Evolutionary conservation across 441 rosid species (phyloP).

Genomic region (Pelargonium fulgidum): DNA sequence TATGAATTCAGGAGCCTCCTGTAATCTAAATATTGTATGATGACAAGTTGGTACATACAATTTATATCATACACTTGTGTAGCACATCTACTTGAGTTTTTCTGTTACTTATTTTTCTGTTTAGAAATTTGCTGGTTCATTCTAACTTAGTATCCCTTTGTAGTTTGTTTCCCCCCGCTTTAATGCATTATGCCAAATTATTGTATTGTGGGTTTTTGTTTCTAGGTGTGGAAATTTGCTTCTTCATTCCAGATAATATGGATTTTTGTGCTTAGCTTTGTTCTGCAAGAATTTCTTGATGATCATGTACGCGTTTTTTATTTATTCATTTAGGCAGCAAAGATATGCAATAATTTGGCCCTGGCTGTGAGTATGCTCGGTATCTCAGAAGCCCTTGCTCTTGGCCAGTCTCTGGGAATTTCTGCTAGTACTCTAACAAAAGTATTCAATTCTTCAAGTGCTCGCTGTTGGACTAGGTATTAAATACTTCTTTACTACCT

Average conservation of each 20-base stretch:
- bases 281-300: not conserved
- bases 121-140: too few relatives aligned
- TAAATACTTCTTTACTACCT: conserved; percentile 17
- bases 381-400: conserved; percentile 85
- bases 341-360: conserved; percentile 88
- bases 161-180: too few relatives aligned
- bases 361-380: conserved; percentile 93
- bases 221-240: too few relatives aligned
- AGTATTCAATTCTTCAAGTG: conserved; percentile 82
- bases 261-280: not conserved
- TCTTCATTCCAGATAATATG: too few relatives aligned
- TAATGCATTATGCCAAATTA: too few relatives aligned
- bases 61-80: not conserved
- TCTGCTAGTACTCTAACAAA: conserved; percentile 55
- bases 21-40: not conserved
- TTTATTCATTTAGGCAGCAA: conserved; percentile 58
- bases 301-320: conserved; percentile 15
- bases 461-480: conserved; percentile 90
- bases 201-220: too few relatives aligned
- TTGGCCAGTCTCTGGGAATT: conserved; percentile 82
- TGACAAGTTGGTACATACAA: not conserved
- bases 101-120: too few relatives aligned
- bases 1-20: not conserved
- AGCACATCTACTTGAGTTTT: too few relatives aligned
- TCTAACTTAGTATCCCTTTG: too few relatives aligned